Evolutionary conservation across 2,329 filamentous ascomycete genomes (phyloP).

Genomic region (Paracorniculantispora psalliotae): DNA sequence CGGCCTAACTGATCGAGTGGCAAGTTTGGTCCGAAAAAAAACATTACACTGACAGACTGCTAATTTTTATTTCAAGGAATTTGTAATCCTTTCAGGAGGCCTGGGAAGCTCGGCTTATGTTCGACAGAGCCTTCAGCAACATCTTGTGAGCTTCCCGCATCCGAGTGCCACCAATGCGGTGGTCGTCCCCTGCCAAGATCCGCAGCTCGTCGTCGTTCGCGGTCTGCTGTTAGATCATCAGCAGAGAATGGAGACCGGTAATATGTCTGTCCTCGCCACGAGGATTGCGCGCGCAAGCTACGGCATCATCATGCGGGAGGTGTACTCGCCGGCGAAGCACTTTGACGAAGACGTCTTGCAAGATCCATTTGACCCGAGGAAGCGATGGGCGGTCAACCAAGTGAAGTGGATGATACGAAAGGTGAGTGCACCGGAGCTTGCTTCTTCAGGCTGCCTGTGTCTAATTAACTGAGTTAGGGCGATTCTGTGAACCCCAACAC

Average conservation of each 20-base stretch:
- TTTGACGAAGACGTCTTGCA: constrained; percentile 29
- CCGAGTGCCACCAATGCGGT: constrained; percentile 31
- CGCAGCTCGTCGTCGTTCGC: constrained; percentile 50
- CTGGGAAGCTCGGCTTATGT: constrained; percentile 43
- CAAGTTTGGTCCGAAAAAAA: too few relatives aligned
- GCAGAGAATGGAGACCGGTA: constrained; percentile 39
- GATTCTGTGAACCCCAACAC: constrained; percentile 33
- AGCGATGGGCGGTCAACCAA: constrained; percentile 36
- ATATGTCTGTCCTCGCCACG: constrained; percentile 37
- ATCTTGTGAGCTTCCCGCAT: constrained; percentile 29
- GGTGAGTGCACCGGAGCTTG: constrained; percentile 17
- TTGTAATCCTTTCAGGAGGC: constrained; percentile 41
- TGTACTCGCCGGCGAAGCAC: constrained; percentile 33
- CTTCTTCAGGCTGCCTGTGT: not conserved
- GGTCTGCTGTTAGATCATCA: constrained; percentile 47
- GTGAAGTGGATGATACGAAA: constrained; percentile 40
- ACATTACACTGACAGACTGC: too few relatives aligned
- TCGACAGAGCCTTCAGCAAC: constrained; percentile 36
- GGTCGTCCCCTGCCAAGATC: constrained; percentile 43
- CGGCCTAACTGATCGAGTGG: constrained; percentile 29
- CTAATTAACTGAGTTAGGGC: constrained; percentile 26
- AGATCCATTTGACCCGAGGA: constrained; percentile 29
- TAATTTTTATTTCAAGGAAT: constrained; percentile 25
- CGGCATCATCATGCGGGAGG: constrained; percentile 33
- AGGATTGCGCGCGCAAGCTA: constrained; percentile 40